phyloP scores from a whole-genome alignment of 1,284 basidiomycete species.

The Tausonia pullulans region DNA sequence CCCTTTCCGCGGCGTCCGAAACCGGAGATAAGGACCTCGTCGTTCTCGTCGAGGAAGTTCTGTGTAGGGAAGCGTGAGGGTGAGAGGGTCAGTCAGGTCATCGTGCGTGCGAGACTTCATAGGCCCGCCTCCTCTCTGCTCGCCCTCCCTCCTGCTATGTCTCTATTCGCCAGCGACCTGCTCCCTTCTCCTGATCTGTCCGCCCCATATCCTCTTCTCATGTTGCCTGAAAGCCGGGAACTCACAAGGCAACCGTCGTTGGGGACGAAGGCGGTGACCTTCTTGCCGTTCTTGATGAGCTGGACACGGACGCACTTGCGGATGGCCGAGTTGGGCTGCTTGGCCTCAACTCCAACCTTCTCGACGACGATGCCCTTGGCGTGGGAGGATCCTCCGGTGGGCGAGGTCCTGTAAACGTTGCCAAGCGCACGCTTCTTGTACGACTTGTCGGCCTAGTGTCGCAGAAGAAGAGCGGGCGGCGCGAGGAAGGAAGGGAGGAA shows the following conservation, averaged over 20 bases:
- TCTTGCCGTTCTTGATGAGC: slow-evolving; percentile 99
- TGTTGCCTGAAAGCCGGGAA: not conserved
- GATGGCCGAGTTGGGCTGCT: slow-evolving; percentile 96
- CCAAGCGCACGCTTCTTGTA: slow-evolving; percentile 99
- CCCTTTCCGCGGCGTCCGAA: slow-evolving; percentile 99
- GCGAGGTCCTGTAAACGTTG: slow-evolving; percentile 99
- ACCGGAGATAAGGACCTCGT: slow-evolving; percentile 98
- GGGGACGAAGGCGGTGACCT: slow-evolving; percentile 82
- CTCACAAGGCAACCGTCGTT: slow-evolving; percentile 85
- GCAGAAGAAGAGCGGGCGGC: slow-evolving; percentile 8
- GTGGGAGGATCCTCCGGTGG: slow-evolving; percentile 98
- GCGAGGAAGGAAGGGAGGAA: slow-evolving; percentile 1
- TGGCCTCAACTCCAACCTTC: slow-evolving; percentile 65
- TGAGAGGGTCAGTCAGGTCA: not conserved
- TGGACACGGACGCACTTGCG: slow-evolving; percentile 99
- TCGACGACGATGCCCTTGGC: slow-evolving; percentile 99
- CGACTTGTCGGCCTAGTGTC: slow-evolving; percentile 77
- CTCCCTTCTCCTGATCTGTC: not conserved
- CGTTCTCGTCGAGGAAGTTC: slow-evolving; percentile 98
- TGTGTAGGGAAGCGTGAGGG: slow-evolving; percentile 34
- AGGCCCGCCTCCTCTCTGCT: not conserved
- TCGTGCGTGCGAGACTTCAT: not conserved
- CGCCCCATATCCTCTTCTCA: not conserved
- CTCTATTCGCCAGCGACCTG: not conserved
- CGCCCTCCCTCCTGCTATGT: not conserved